Percentiles rank a stretch among this genome's conserved stretches.
Evolutionary conservation across 257 asterid species (phyloP).

Genomic region (Forsythia viridissima): DNA sequence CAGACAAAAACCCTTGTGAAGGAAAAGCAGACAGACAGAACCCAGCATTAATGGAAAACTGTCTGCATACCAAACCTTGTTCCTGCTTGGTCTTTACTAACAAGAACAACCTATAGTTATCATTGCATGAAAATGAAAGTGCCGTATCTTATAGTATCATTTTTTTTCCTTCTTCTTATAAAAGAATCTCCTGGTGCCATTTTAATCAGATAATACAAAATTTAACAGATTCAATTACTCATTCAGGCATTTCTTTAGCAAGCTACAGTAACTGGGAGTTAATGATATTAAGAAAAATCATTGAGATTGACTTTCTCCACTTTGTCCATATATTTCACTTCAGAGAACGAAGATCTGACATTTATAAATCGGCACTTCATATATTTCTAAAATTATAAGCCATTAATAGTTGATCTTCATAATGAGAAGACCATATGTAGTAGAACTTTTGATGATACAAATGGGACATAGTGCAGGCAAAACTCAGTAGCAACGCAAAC

Average conservation of each 20-base stretch:
- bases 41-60: background rate
- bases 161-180: background rate
- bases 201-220: background rate
- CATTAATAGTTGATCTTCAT: background rate
- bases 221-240: background rate
- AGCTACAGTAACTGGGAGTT: background rate
- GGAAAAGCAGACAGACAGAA: background rate
- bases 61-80: background rate
- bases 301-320: background rate
- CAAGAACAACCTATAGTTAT: background rate
- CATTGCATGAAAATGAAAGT: background rate
- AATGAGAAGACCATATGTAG: background rate
- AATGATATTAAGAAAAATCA: background rate
- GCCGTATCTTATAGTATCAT: background rate
- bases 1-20: background rate
- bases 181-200: background rate
- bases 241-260: background rate
- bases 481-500: background rate
- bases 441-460: conserved; percentile 1
- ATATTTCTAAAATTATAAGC: conserved; percentile 9
- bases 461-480: background rate
- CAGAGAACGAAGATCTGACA: background rate
- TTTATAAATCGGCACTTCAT: background rate
- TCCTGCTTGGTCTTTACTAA: background rate
- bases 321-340: background rate